Evolutionary conservation across 192 early-diverging fungal species (phyloP), one percentile per base, ranked within the genome.

Genomic region (Gigaspora rosea): DNA sequence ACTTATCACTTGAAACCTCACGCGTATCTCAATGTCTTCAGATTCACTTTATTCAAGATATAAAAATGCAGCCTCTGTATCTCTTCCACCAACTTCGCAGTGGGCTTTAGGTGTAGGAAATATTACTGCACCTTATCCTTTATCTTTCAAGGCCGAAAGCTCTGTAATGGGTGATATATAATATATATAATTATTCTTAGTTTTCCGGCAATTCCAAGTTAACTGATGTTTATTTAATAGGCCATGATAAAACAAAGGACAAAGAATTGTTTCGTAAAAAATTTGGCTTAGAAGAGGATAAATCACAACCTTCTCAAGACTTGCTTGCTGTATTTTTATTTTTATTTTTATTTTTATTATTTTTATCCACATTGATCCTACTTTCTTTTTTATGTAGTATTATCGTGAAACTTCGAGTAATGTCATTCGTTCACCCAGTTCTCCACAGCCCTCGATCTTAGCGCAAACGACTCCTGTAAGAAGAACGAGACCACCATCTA

Each of bases 11-110:
- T 41, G 41, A 41, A 41, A 41, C 41, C 41, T 41, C 41, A 41
- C 41, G 3, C 41, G 41, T 41, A 41, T 7, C 2, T 41, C 41
- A 63, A 63, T 63, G 61, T 63, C 61, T 63, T 33, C 58, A 27
- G 67, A 73, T 58, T 73, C 71, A 13, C 52, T 73, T 58, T 73
- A 73, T 48, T 52, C 20, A 51, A 41, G 35, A 22, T 73, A 73
- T 73, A 41, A 73, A 54, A 47, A 73, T 20, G 27, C 35, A 1
- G 57, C 8, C 10, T 33, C 71, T 58, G 9, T 73, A 15, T 57
- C 54, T 46, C 8, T 58, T 20, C 71, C 71, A 18, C 71, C 71
- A 73, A 73, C 16, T 18, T 73, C 71, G 33, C 52, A 52, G n/a
- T 41, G 54, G 51, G 52, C 71, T 10, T 73, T 73, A 54, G 56